phyloP scores from a whole-genome alignment of 2,329 filamentous ascomycete species.

The Exophiala sp. region DNA sequence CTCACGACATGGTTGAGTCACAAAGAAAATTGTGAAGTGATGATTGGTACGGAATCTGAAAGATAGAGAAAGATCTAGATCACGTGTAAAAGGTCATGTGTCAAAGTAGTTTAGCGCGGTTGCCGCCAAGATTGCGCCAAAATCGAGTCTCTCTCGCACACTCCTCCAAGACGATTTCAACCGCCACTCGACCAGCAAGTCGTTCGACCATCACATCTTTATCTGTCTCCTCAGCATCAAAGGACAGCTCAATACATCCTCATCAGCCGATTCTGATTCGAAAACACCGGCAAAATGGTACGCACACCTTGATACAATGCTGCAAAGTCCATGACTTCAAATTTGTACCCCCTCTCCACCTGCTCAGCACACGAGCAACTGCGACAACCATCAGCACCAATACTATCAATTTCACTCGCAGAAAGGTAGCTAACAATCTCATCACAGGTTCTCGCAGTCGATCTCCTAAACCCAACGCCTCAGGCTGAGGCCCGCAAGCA shows the following conservation, averaged over 20 bases:
- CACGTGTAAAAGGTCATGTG: conserved; percentile 3
- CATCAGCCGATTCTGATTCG: conserved; percentile 1
- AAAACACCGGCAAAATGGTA: conserved; percentile 65
- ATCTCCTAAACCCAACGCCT: conserved; percentile 98
- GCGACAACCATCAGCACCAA: conserved; percentile 21
- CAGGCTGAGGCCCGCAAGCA: conserved; percentile 99
- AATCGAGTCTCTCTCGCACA: conserved; percentile 19
- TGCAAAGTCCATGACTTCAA: conserved; percentile 18
- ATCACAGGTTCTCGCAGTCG: conserved; percentile 95
- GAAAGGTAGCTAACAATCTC: conserved; percentile 24
- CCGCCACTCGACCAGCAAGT: conserved; percentile 28
- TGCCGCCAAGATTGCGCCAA: conserved; percentile 14
- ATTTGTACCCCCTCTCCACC: conserved; percentile 18
- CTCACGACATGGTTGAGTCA: neutral
- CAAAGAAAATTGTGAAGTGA: neutral
- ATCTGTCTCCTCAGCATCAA: conserved; percentile 34
- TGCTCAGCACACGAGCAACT: conserved; percentile 27
- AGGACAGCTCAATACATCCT: conserved; percentile 23
- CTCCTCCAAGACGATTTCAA: conserved; percentile 18
- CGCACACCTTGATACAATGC: conserved; percentile 35
- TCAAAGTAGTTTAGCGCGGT: conserved; percentile 6
- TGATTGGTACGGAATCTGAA: neutral
- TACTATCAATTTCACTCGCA: conserved; percentile 13
- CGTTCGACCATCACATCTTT: conserved; percentile 34
- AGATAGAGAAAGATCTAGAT: neutral